Evolutionary conservation across 1,284 basidiomycete species (phyloP), one percentile per base, ranked within the genome.

Genomic region (Sporisorium graminicola): DNA sequence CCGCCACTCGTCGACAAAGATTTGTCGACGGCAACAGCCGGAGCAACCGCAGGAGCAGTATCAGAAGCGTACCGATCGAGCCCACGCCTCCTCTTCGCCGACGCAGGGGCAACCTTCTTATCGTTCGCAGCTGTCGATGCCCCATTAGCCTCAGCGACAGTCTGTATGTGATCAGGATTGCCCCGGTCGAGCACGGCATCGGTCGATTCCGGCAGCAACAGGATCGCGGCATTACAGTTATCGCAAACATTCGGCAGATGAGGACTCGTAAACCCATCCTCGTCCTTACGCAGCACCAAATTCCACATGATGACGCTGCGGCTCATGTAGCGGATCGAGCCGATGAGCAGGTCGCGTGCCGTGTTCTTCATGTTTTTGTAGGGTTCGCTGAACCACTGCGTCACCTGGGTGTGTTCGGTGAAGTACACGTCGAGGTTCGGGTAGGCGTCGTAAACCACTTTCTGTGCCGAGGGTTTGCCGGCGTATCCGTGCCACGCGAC

Each of bases 401-500:
- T 80, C 6, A 81, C 58, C 14, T 52, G 18, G 16, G 79, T 81
- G 47, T 61, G 65, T 55, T 81, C 79, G 47, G 76, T 78, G 24
- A 81, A 73, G 59, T 65, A 72, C 13, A 54, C 58, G 31, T 64
- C 62, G 26, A 58, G 56, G 31, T 37, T 35, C 10, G 78, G 77
- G 55, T 72, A 82, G 16, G 80, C 78, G 13, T 72, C 54, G 42
- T 58, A 60, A 35, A 79, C 61, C 0, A 43, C 27, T 20, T 69
- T 56, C 46, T 81, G 80, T 0, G 40, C n/a, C 4, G 7, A 16
- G 0, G 80, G 77, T 3, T 56, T 10, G 16, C 78, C 80, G 4
- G 67, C 70, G 42, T 81, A 81, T 27, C 80, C 79, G 52, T 81
- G 80, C 77, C 78, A 81, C 5, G 80, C 77, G n/a, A 74, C 60